Evolutionary conservation across 768 basidiomycete species (phyloP), one percentile per base, ranked within the genome.

Genomic region (Pisolithus tinctorius): DNA sequence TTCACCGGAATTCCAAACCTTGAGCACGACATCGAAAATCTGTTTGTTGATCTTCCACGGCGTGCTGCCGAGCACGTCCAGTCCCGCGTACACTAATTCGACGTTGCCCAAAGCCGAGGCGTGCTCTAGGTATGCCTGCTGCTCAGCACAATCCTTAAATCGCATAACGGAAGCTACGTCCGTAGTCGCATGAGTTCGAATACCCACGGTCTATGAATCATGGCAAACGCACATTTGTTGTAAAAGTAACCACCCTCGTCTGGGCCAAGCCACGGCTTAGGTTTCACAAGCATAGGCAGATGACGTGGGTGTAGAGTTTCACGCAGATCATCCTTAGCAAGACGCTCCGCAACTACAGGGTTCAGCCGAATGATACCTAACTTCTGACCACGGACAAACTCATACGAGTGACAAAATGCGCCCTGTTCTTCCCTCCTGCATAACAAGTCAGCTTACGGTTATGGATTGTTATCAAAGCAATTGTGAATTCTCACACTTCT

Each of bases 271-370:
- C 94, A 98, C 0, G 91, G 89, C 56, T 84, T 84, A 2, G 95
- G 95, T 55, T 84, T 83, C 25, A 94, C 79, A 6, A 99, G 77
- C 96, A 98, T 99, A 8, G 95, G 95, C 23, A 99, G 76, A 67
- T 95, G 90, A 2, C 93, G 88, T 14, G 95, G 93, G 69, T 95
- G 93, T 16, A 97, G 73, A 0, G 86, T 80, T 48, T 83, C 77
- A 11, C 74, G 70, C 17, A 93, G 61, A 38, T 69, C 74, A 54
- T 97, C 94, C 52, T 80, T 82, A 3, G 89, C 82, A 49, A 98
- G 71, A 3, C 86, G 79, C 13, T 87, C 82, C 3, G 84, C 73
- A 5, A 98, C 86, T 4, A 76, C 81, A 0, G 86, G 83, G 65
- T 97, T 95, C 52, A 95, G 69, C 63, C 83, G 83, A 64, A 98